These are phyloP conservation scores for Lachancea quebecensis DNA, from an alignment of 805 yeast species.

Conservation along the genomic window DNA sequence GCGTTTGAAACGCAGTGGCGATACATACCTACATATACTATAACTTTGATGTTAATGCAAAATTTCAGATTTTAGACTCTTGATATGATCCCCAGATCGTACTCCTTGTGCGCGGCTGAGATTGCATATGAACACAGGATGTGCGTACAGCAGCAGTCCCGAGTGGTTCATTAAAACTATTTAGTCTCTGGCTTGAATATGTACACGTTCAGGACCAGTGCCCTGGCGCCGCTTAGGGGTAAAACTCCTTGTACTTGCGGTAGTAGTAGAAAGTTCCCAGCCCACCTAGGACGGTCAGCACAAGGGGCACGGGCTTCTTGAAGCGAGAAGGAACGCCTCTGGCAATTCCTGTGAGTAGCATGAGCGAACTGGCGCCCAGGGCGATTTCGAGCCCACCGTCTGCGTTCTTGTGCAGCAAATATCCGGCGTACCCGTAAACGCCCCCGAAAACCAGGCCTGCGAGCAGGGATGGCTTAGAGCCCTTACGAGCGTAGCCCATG, in stretches of 20 bases:
- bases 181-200: no score
- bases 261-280: conserved; percentile 61
- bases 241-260: conserved; percentile 60
- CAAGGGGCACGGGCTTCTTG: conserved; percentile 69
- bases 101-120: no score
- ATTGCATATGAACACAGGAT: no score
- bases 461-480: conserved; percentile 70
- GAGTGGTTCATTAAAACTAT: no score
- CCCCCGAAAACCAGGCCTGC: conserved; percentile 65
- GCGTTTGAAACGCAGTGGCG: no score
- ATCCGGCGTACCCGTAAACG: conserved; percentile 64
- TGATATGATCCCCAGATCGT: no score
- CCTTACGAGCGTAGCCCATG: conserved; percentile 60
- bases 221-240: conserved; percentile 19
- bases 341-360: conserved; percentile 65
- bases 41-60: no score
- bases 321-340: conserved; percentile 56
- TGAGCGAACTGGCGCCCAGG: conserved; percentile 57
- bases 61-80: no score
- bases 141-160: no score
- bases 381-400: conserved; percentile 81
- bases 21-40: no score
- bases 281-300: conserved; percentile 56
- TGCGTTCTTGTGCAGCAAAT: conserved; percentile 61
- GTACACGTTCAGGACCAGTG: no score